phyloP scores from a whole-genome alignment of 768 basidiomycete species.

The Cantharellus cinnabarinus region DNA sequence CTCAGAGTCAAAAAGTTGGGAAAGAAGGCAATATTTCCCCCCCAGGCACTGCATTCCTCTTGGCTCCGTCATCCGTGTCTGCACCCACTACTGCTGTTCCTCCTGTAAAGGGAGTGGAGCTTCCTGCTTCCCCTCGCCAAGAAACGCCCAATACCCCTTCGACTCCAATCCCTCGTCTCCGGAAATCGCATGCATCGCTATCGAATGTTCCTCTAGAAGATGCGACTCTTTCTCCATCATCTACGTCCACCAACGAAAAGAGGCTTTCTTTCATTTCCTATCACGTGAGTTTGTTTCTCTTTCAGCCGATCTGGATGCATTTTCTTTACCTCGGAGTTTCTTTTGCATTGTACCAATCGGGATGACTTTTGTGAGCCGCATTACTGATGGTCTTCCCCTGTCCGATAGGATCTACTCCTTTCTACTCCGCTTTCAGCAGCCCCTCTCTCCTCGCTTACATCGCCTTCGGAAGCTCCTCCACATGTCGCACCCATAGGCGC shows the following conservation, averaged over 20 bases:
- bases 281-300: background rate
- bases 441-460: background rate
- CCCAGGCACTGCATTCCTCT: too few relatives aligned
- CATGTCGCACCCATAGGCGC: background rate
- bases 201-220: background rate
- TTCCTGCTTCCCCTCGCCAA: background rate
- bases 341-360: background rate
- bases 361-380: background rate
- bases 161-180: background rate
- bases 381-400: background rate
- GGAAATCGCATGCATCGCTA: background rate
- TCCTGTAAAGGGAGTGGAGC: background rate
- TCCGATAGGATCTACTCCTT: background rate
- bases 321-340: background rate
- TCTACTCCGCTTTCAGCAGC: background rate
- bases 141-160: background rate
- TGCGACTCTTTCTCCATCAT: background rate
- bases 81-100: background rate
- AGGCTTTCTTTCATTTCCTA: slow-evolving; percentile 1
- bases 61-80: too few relatives aligned
- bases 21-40: too few relatives aligned
- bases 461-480: background rate
- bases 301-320: background rate
- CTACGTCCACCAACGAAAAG: background rate
- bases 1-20: too few relatives aligned